Evolutionary conservation across 208 protist species (phyloP).

Genomic region (Leishmania major): DNA sequence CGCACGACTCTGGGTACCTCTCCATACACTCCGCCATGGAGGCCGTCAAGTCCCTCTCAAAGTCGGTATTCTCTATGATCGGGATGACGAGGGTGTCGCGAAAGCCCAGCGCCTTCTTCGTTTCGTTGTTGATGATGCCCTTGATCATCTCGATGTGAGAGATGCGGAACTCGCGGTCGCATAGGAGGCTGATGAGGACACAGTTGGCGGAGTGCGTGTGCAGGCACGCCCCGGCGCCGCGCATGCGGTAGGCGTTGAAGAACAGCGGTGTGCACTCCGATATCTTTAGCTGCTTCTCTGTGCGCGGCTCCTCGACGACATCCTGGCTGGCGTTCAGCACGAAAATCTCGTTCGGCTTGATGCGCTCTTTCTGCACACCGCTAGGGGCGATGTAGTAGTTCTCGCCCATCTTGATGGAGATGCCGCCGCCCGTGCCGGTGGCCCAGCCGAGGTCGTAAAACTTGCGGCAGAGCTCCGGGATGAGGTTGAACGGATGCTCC

Average conservation of each 20-base stretch:
- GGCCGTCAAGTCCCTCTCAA: slow-evolving; percentile 72
- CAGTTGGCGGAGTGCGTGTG: slow-evolving; percentile 91
- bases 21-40: slow-evolving; percentile 88
- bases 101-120: slow-evolving; percentile 70
- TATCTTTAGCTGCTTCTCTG: slow-evolving; percentile 63
- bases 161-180: slow-evolving; percentile 92
- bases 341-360: slow-evolving; percentile 93
- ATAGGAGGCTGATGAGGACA: slow-evolving; percentile 91
- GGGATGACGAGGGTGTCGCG: slow-evolving; percentile 92
- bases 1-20: slow-evolving; percentile 89
- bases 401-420: slow-evolving; percentile 82
- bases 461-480: slow-evolving; percentile 91
- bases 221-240: slow-evolving; percentile 91
- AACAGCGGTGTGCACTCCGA: slow-evolving; percentile 96
- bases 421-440: slow-evolving; percentile 96
- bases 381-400: slow-evolving; percentile 94
- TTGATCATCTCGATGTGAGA: slow-evolving; percentile 97
- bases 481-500: slow-evolving; percentile 88
- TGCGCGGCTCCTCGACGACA: slow-evolving; percentile 50
- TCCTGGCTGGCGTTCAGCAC: slow-evolving; percentile 70
- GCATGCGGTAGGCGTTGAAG: slow-evolving; percentile 88
- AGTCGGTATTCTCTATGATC: slow-evolving; percentile 96
- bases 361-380: slow-evolving; percentile 96
- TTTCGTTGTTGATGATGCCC: slow-evolving; percentile 64
- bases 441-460: slow-evolving; percentile 95